These are phyloP conservation scores for Dictyostelium firmibasis DNA, from an alignment of 78 protist genomes.

Conservation along the genomic window DNA sequence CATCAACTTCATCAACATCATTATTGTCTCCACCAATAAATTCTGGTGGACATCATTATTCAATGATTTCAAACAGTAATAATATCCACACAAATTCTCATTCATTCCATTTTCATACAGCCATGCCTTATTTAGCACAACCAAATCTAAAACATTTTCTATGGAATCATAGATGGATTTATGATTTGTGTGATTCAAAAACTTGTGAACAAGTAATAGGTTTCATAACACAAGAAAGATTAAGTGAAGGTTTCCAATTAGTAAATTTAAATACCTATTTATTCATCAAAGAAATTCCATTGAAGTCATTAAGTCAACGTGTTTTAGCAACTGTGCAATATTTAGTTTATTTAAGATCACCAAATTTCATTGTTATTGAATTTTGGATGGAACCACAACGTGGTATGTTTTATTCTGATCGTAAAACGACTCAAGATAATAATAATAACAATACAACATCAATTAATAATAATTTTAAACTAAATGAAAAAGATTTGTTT, in stretches of 20 bases:
- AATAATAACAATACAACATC: not conserved
- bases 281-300: constrained; percentile 43
- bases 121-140: constrained; percentile 1
- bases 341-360: constrained; percentile 37
- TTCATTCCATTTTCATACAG: constrained; percentile 58
- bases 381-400: constrained; percentile 79
- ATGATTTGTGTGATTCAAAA: constrained; percentile 59
- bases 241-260: constrained; percentile 60
- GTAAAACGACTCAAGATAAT: not conserved
- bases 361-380: constrained; percentile 58
- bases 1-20: not conserved
- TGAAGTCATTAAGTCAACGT: constrained; percentile 1
- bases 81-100: constrained; percentile 24
- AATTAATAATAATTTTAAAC: not conserved
- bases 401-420: constrained; percentile 21
- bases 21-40: not conserved
- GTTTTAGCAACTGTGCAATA: constrained; percentile 19
- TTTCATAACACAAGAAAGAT: constrained; percentile 44
- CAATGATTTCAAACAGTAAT: constrained; percentile 17
- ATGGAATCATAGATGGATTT: constrained; percentile 59
- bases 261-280: constrained; percentile 49
- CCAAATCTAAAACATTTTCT: constrained; percentile 55
- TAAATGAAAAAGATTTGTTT: constrained; percentile 32
- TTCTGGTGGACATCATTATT: not conserved
- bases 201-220: constrained; percentile 52